A percentile compares a stretch with the other conserved stretches of the same genome.
Evolutionary conservation across 176 grass and related monocot species (phyloP).

Genomic region (Urochloa ruziziensis): DNA sequence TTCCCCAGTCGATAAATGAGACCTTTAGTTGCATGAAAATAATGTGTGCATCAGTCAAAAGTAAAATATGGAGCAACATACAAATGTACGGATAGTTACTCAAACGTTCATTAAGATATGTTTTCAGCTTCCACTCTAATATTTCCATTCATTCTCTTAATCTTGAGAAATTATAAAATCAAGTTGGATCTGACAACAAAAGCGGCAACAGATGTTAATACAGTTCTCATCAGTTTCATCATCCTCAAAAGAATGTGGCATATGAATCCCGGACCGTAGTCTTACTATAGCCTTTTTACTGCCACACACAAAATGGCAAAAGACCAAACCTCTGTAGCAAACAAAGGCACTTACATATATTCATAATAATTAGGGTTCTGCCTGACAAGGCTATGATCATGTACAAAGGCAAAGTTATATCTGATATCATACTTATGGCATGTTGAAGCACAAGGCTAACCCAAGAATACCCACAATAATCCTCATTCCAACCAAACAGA

Average conservation of each 20-base stretch:
- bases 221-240: not conserved
- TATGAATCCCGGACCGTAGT: not conserved
- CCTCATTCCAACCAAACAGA: slow-evolving; percentile 19
- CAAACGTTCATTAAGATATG: not conserved
- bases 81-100: not conserved
- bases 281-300: not conserved
- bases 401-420: slow-evolving; percentile 5
- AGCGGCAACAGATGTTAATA: not conserved
- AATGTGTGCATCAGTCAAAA: not conserved
- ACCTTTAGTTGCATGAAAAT: slow-evolving; percentile 16
- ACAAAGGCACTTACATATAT: not conserved
- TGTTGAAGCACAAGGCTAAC: not conserved
- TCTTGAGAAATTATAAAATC: not conserved
- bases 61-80: not conserved
- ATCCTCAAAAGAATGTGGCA: not conserved
- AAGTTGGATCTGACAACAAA: not conserved
- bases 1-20: not conserved
- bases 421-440: not conserved
- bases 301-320: not conserved
- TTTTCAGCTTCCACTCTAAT: not conserved
- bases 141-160: not conserved
- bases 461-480: not conserved
- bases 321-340: slow-evolving; percentile 4
- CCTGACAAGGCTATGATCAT: slow-evolving; percentile 10
- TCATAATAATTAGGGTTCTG: not conserved